Percentiles rank a stretch among this genome's conserved stretches.
Conservation (phyloP, 495 filamentous ascomycete species). For the Tetracladium setigerum region DNA sequence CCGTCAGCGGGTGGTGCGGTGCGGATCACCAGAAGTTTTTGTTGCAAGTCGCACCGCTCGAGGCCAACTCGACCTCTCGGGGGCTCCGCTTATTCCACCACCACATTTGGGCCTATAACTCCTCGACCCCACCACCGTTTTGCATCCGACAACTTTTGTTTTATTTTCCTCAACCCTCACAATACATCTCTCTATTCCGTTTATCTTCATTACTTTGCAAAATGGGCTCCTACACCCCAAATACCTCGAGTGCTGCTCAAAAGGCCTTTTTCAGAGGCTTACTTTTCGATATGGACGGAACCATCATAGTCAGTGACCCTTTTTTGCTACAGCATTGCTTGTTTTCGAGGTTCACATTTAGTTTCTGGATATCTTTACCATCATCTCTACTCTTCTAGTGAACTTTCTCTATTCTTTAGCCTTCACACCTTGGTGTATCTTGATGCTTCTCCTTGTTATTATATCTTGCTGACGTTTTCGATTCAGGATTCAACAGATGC, state of each 20-base stretch:
- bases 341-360: no score
- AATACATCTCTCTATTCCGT: neutral
- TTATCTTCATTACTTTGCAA: neutral
- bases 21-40: slow-evolving; percentile 8
- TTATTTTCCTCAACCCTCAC: slow-evolving; percentile 2
- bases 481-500: slow-evolving; percentile 56
- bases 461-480: no score
- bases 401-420: no score
- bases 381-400: no score
- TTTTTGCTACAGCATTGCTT: no score
- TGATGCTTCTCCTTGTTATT: no score
- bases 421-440: no score
- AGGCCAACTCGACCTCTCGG: slow-evolving; percentile 2
- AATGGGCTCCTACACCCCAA: slow-evolving; percentile 15
- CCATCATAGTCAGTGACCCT: slow-evolving; percentile 47
- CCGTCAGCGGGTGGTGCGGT: neutral
- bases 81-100: slow-evolving; percentile 3
- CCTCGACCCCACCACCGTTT: slow-evolving; percentile 13
- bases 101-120: slow-evolving; percentile 7
- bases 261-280: slow-evolving; percentile 56
- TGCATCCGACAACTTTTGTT: slow-evolving; percentile 8
- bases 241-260: slow-evolving; percentile 7
- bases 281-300: slow-evolving; percentile 90
- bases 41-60: slow-evolving; percentile 18
- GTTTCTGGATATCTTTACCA: no score